These are phyloP conservation scores for Pythium utonaiense DNA, from an alignment of 352 stramenopile species.

Conservation along the genomic window DNA sequence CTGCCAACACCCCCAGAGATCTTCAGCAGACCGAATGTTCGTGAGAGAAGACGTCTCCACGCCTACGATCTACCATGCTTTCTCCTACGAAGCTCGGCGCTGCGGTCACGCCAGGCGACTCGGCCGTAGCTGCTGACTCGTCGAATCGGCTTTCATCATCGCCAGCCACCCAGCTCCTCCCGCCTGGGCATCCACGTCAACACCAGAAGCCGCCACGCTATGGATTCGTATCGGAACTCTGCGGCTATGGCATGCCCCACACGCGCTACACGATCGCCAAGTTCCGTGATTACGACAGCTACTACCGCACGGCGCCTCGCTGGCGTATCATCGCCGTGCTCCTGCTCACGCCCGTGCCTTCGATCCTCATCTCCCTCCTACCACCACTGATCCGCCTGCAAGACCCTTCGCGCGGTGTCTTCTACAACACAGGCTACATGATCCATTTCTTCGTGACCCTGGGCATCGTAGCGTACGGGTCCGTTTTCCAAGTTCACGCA, in stretches of 20 bases:
- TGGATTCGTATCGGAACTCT: background rate
- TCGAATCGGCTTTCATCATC: too few species aligned
- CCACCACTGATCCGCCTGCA: background rate
- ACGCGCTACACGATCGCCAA: background rate
- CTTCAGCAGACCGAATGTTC: too few species aligned
- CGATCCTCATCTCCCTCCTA: conserved; percentile 1
- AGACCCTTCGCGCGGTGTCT: background rate
- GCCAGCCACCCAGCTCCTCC: too few species aligned
- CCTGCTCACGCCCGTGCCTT: background rate
- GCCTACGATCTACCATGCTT: background rate
- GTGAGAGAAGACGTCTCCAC: too few species aligned
- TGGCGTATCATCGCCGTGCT: conserved; percentile 5
- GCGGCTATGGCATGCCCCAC: background rate
- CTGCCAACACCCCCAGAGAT: too few species aligned
- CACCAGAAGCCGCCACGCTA: too few species aligned
- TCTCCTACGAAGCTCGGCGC: background rate
- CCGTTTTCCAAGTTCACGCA: conserved; percentile 1
- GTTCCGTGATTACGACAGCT: background rate
- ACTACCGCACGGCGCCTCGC: background rate
- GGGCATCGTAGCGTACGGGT: background rate
- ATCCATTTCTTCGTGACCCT: background rate
- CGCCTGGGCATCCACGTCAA: too few species aligned
- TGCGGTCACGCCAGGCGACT: background rate
- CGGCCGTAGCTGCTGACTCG: background rate
- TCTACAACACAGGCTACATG: background rate